Conservation (phyloP, 2,329 filamentous ascomycete species). For the Parafenestella ontariensis region DNA sequence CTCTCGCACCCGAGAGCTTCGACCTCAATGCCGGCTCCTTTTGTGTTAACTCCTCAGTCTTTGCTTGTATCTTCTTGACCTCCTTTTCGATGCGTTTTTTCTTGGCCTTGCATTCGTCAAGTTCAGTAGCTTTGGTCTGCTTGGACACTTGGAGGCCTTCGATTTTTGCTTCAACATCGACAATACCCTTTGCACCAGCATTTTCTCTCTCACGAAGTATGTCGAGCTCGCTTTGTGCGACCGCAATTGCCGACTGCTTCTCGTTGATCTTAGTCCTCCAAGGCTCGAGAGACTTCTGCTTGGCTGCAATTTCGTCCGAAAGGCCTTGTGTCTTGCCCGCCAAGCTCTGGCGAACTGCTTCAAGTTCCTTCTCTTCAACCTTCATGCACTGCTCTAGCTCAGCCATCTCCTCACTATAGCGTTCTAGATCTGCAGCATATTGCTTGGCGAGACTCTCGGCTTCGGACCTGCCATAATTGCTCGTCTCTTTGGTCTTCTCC, state of each 20-base stretch:
- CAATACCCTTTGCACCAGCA: conserved; percentile 80
- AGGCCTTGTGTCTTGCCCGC: conserved; percentile 96
- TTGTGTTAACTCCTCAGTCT: conserved; percentile 73
- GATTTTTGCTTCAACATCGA: conserved; percentile 84
- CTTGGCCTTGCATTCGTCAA: conserved; percentile 77
- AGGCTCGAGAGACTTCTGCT: conserved; percentile 93
- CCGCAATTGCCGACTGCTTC: conserved; percentile 91
- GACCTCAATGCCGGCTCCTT: conserved; percentile 84
- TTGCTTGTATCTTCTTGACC: conserved; percentile 71
- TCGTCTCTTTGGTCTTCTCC: conserved; percentile 82
- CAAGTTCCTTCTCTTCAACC: conserved; percentile 80
- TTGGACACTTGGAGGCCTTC: conserved; percentile 74
- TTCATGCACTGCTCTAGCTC: conserved; percentile 78
- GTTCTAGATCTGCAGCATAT: conserved; percentile 78
- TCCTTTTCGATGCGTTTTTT: conserved; percentile 78
- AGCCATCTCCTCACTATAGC: conserved; percentile 74
- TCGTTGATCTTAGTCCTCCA: conserved; percentile 98
- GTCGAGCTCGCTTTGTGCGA: conserved; percentile 91
- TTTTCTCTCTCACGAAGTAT: conserved; percentile 91
- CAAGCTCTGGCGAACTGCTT: conserved; percentile 81
- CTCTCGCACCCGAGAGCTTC: conserved; percentile 85
- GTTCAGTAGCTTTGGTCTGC: conserved; percentile 72
- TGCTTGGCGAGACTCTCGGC: conserved; percentile 80
- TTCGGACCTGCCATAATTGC: conserved; percentile 75
- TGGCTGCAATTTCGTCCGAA: conserved; percentile 88